A percentile compares a stretch with the other conserved stretches of the same genome.
phyloP scores from a whole-genome alignment of 352 stramenopile genomes.

The Phytopythium vexans region DNA sequence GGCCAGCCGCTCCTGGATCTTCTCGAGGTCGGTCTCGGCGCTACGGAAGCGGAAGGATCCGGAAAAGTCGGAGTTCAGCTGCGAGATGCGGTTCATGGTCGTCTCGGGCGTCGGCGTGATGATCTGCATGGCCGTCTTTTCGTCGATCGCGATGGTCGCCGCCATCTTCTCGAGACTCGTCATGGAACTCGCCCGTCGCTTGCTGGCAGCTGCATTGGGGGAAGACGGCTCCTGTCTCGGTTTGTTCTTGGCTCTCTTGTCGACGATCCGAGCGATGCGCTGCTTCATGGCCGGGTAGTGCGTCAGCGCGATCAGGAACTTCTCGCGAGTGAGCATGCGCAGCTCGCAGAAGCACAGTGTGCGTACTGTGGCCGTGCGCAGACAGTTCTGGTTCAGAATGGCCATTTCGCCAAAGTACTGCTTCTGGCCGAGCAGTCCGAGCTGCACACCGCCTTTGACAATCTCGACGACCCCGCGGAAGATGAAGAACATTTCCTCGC shows the following conservation, averaged over 20 bases:
- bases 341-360: slow-evolving; percentile 81
- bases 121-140: slow-evolving; percentile 50
- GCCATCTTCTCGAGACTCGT: slow-evolving; percentile 54
- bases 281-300: slow-evolving; percentile 78
- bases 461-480: slow-evolving; percentile 78
- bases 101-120: slow-evolving; percentile 36
- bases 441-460: slow-evolving; percentile 48
- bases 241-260: slow-evolving; percentile 49
- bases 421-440: slow-evolving; percentile 68
- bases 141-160: slow-evolving; percentile 42
- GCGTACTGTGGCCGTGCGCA: slow-evolving; percentile 64
- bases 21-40: slow-evolving; percentile 74
- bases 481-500: slow-evolving; percentile 87
- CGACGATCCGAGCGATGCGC: slow-evolving; percentile 73
- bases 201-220: neutral
- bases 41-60: slow-evolving; percentile 64
- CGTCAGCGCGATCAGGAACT: slow-evolving; percentile 70
- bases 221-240: slow-evolving; percentile 10
- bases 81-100: slow-evolving; percentile 66
- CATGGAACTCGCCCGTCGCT: slow-evolving; percentile 19
- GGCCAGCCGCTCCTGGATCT: slow-evolving; percentile 59
- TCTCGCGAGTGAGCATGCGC: slow-evolving; percentile 75
- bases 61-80: slow-evolving; percentile 88
- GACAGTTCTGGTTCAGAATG: slow-evolving; percentile 73
- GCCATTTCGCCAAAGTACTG: slow-evolving; percentile 87